Conservation (phyloP, 371 early-diverging fungal genomes). For the Mortierella sp. region DNA sequence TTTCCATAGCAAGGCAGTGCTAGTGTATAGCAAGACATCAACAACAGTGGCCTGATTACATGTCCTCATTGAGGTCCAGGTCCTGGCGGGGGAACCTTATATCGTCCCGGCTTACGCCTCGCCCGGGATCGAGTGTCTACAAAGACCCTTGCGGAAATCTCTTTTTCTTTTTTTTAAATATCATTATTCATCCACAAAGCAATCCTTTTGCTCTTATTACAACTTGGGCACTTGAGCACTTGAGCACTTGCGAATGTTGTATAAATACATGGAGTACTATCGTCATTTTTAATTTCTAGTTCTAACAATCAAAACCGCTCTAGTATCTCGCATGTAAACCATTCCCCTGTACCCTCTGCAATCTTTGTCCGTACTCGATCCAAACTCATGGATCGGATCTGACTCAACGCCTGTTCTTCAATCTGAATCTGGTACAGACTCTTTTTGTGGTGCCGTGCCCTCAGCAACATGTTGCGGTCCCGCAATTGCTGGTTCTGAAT, state of each 20-base stretch:
- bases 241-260: too few relatives aligned
- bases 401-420: constrained; percentile 43
- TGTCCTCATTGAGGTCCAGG: constrained; percentile 45
- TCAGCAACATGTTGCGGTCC: constrained; percentile 37
- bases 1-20: constrained; percentile 50
- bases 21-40: constrained; percentile 53
- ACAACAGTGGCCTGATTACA: constrained; percentile 35
- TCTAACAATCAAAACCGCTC: neutral
- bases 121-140: constrained; percentile 57
- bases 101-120: constrained; percentile 50
- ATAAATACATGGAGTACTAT: neutral
- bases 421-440: constrained; percentile 54
- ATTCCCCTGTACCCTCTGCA: constrained; percentile 41
- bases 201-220: neutral
- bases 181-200: neutral
- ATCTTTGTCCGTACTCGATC: constrained; percentile 28
- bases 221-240: too few relatives aligned
- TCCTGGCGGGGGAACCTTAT: constrained; percentile 49
- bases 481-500: constrained; percentile 56
- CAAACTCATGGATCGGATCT: constrained; percentile 22
- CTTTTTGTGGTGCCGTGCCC: constrained; percentile 42
- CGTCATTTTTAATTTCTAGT: neutral
- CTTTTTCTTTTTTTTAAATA: neutral
- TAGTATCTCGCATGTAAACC: constrained; percentile 41
- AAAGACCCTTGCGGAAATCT: constrained; percentile 47